Conservation (phyloP, 2,329 filamentous ascomycete genomes). For the Fusarium pseudonygamai region DNA sequence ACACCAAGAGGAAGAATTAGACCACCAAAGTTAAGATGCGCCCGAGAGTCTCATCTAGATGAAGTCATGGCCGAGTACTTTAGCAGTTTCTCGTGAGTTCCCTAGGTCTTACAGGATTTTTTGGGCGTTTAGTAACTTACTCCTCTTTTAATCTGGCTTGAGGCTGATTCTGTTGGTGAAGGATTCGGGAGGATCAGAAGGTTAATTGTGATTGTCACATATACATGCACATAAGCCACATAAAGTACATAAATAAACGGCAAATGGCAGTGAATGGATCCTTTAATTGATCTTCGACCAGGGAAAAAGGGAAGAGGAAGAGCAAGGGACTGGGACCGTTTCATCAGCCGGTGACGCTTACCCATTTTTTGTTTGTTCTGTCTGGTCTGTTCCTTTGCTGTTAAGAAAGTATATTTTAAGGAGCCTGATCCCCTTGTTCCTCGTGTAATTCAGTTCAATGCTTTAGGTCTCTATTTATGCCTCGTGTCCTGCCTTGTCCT, state of each 20-base stretch:
- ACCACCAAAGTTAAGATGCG: neutral
- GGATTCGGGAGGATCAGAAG: constrained; percentile 3
- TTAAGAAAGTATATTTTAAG: constrained; percentile 11
- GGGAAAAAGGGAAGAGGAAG: neutral
- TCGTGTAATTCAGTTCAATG: neutral
- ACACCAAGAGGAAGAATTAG: neutral
- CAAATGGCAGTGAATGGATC: neutral
- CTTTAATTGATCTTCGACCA: constrained; percentile 14
- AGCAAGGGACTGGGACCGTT: constrained; percentile 9
- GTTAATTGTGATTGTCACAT: constrained; percentile 23
- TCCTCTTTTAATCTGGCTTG: neutral
- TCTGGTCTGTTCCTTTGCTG: neutral
- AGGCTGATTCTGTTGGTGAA: neutral
- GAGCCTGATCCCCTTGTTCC: neutral
- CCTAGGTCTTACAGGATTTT: neutral
- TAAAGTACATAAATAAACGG: neutral
- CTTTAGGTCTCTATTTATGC: neutral
- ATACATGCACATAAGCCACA: neutral
- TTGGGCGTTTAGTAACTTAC: neutral
- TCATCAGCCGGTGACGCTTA: constrained; percentile 17
- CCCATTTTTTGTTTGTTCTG: constrained; percentile 21
- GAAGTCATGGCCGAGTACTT: neutral
- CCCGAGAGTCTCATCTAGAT: constrained; percentile 11
- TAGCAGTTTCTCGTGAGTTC: neutral
- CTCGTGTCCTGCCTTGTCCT: neutral